Percentiles rank a stretch among this genome's conserved stretches.
Conservation (phyloP, 2,329 filamentous ascomycete species). For the Microdochium paspali region DNA sequence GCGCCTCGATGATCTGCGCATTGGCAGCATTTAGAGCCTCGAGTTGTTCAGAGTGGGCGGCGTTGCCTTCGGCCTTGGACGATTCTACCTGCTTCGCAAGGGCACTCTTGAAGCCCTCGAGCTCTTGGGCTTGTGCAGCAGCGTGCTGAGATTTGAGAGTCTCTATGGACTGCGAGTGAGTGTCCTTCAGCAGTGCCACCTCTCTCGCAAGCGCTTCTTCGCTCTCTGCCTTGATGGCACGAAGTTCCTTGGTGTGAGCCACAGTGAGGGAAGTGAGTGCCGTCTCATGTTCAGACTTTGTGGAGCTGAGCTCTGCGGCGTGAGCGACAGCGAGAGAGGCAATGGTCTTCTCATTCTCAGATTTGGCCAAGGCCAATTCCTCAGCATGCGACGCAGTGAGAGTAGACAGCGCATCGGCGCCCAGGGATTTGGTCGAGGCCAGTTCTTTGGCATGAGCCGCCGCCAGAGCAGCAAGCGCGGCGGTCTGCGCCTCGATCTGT, state of each 20-base stretch:
- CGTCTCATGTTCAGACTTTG: no score
- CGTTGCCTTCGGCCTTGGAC: conserved; percentile 19
- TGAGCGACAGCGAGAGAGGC: no score
- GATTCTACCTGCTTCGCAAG: conserved; percentile 21
- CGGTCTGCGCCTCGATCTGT: conserved; percentile 9
- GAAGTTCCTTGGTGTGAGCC: no score
- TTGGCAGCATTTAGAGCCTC: conserved; percentile 19
- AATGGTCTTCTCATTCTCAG: no score
- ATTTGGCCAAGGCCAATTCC: no score
- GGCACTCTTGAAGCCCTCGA: conserved; percentile 19
- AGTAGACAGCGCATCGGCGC: no score
- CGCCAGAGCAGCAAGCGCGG: conserved; percentile 14
- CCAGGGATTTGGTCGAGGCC: no score
- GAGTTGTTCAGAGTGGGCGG: conserved; percentile 16
- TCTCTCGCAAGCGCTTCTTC: conserved; percentile 11
- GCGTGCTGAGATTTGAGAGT: conserved; percentile 16
- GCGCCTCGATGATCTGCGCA: conserved; percentile 18
- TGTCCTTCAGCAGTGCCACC: conserved; percentile 14
- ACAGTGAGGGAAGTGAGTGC: no score
- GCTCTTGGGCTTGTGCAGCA: conserved; percentile 16
- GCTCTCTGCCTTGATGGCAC: conserved; percentile 12
- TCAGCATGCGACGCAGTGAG: no score
- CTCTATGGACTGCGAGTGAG: conserved; percentile 18
- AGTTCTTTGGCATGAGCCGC: conserved; percentile 16
- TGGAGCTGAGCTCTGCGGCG: no score